Base-by-base conservation (phyloP, 805 yeast species). In the Ogataea trehalophila region DNA sequence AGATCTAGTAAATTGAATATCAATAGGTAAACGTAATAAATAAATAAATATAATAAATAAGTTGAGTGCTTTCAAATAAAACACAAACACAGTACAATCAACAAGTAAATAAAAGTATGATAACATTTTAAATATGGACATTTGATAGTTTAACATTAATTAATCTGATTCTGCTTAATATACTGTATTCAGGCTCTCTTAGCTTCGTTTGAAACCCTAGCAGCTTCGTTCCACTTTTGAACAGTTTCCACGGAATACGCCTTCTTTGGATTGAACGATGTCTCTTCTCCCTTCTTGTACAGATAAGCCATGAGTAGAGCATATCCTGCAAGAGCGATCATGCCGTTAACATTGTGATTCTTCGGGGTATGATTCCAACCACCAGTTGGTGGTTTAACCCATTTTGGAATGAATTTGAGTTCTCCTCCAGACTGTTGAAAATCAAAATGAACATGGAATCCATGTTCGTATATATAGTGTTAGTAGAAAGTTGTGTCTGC, bases 341-440 rank as follows among this genome's bases (percentile, higher is more conserved):
- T 45, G 9, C 78, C 72, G 59, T 78, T 78, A 22, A 63, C 52
- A 47, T 67, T 68, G 65, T 74, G 73, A 67, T 79, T 79, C 54
- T 65, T 67, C 17, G 83, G 83, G 15, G 74, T 72, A 57, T 72
- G 73, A 61, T 60, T 72, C 83, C 83, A 79, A 43, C 83, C 83
- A 47, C 83, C 83, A 2, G 79, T 57, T 26, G 79, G 79, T 18
- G 78, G 65, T 36, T 51, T 55, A 33, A 65, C 63, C 68, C 68
- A 67, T 48, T 61, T 56, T 15, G 68, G 68, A 23, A 55, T 56
- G 40, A 61, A 60, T 34, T 37, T 45, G 15, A 54, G 51, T 49
- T 61, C 61, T 33, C 41, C 51, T 40, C 46, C 46, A 23, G 45
- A 23, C 42, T 42, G 17, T 29, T 14, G 18, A 14, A 1, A 14